Base-by-base conservation (phyloP, 345 rosid genomes). In the Toxicodendron radicans region DNA sequence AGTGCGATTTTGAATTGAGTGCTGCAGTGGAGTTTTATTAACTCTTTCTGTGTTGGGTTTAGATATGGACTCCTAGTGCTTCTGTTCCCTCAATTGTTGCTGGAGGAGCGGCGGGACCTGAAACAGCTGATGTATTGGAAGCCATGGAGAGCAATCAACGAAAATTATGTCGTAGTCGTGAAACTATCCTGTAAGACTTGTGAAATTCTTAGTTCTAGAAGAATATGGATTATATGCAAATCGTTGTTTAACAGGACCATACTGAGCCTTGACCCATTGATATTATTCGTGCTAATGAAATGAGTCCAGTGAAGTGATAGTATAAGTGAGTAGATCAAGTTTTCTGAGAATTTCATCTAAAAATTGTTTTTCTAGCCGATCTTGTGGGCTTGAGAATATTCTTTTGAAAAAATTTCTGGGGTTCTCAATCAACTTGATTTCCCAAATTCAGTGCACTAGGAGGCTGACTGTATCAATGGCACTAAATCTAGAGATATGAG, bases 61-160 rank as follows among this genome's bases (percentile, higher is more conserved):
- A 93, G 99, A 80, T 91, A 20, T 95, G 99, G 98, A 88, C 88
- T 61, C 98, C 97, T 77, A 90, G 66, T 58, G 91, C 91, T 43
- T 63, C 98, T 69, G 88, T 79, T 38, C 92, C 99, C 62, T 88
- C 97, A 4, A 73, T 79, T 70, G 92, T 90, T 46, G 84, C 90
- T 17, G 93, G 91, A 78, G 97, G 81, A 80, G 80, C 96, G 66
- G 90, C 87, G 60, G 98, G 96, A 79, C 97, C 96, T n/a, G 97
- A 87, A 74, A 83, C 87, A 14, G 83, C 83, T 11, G 78, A 86
- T 75, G 86, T 93, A 62, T 77, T 91, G 75, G 92, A 93, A 41
- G 88, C 79, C 52, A 95, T 93, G 94, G 96, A 89, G 80, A 89
- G 61, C 85, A 91, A 93, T 88, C 91, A 89, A 69, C 87, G 79